These are phyloP conservation scores for Nakazawaea populi DNA, from an alignment of 805 yeast species.

Conservation along the genomic window DNA sequence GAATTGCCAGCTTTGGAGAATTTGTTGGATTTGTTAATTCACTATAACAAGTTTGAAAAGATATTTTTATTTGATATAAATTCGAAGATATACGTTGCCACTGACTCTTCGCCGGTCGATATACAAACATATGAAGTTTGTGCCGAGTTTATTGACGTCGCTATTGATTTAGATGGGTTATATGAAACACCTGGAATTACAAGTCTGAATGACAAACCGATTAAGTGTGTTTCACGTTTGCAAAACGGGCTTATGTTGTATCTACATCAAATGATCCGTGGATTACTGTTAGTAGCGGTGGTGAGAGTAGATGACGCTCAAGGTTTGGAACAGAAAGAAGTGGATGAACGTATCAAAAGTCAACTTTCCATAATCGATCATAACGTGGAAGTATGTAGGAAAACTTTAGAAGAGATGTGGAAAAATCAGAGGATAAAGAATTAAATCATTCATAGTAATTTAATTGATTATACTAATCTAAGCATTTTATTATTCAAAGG, in stretches of 20 bases:
- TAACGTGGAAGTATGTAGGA: constrained; percentile 76
- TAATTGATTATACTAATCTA: too few species aligned
- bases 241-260: constrained; percentile 83
- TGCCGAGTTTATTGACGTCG: constrained; percentile 93
- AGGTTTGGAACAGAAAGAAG: constrained; percentile 3
- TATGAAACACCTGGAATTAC: constrained; percentile 30
- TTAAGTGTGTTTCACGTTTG: constrained; percentile 62
- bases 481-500: too few species aligned
- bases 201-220: constrained; percentile 15
- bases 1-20: constrained; percentile 87
- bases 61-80: constrained; percentile 88
- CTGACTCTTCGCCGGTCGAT: constrained; percentile 94
- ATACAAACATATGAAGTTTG: constrained; percentile 94
- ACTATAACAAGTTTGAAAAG: constrained; percentile 86
- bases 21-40: constrained; percentile 80
- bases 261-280: constrained; percentile 87
- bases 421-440: constrained; percentile 31
- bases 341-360: constrained; percentile 33
- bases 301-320: constrained; percentile 56
- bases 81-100: constrained; percentile 91
- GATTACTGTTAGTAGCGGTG: constrained; percentile 84
- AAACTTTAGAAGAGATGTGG: constrained; percentile 72
- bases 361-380: constrained; percentile 73
- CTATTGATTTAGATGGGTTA: constrained; percentile 78
- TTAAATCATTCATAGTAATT: not conserved